Evolutionary conservation across 805 yeast species (phyloP), one percentile per base, ranked within the genome.

Genomic region (Metschnikowia bowlesiae): DNA sequence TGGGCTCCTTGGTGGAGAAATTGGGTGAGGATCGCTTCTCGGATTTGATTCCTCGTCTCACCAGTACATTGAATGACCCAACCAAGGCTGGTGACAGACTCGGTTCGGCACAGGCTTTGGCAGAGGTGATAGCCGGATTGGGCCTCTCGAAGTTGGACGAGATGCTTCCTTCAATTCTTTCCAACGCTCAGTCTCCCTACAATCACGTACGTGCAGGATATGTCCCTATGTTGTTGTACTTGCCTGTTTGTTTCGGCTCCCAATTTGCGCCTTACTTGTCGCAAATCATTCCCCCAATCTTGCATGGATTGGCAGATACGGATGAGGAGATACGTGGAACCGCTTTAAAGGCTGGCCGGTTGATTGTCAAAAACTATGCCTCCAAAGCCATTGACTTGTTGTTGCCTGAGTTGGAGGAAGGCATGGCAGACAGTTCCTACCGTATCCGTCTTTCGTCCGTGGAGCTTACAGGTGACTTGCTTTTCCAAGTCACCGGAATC

Each of bases 11-110:
- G 54, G 97, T 95, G 44, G 98, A 94, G 66, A 92, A 91, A 65
- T 76, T 94, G 38, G 99, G 99, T 49, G 99, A 94, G 69, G 96
- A 89, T 43, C 85, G 82, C 58, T 91, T 94, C 89, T 97, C 99
- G 34, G 87, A 81, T 37, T 82, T 94, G 65, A 87, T 94, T 58
- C 88, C 95, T 42, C 82, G 90, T 52, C 78, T 94, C 54, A 63
- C 92, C 47, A 80, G 74, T 44, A 85, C 94, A 0, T 76, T 94
- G 53, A 80, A 83, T 61, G 97, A 91, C 63, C 89, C 85, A 54
- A 54, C 76, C 13, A 85, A 82, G 62, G 80, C 89, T 8, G 97
- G 97, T 53, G 98, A 94, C 64, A 82, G 97, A 57, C 79, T 94
- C 52, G 99, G 99, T 51, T 87, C 96, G 46, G 99, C 98, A 0